A percentile compares a stretch with the other conserved stretches of the same genome.
phyloP scores from a whole-genome alignment of 768 basidiomycete genomes.

The Russula vinacea region DNA sequence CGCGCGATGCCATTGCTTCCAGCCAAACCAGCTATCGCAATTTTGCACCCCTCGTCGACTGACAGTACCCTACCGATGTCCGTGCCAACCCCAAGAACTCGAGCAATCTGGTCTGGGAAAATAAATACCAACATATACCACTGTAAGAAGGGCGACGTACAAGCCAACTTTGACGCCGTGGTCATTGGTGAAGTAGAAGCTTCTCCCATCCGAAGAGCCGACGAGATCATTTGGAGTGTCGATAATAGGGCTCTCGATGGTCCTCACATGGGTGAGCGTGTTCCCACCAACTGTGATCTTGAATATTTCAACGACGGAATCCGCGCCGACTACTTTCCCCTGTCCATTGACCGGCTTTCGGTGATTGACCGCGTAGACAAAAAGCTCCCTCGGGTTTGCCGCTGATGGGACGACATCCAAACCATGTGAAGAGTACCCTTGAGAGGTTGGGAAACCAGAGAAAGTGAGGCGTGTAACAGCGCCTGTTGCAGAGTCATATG shows the following conservation, averaged over 20 bases:
- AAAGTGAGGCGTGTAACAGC: slow-evolving; percentile 44
- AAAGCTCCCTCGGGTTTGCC: slow-evolving; percentile 48
- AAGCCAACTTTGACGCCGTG: slow-evolving; percentile 51
- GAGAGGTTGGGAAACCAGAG: slow-evolving; percentile 35
- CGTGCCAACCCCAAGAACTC: slow-evolving; percentile 19
- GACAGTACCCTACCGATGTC: slow-evolving; percentile 63
- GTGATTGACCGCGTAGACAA: slow-evolving; percentile 71
- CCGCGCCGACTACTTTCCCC: slow-evolving; percentile 53
- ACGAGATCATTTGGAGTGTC: slow-evolving; percentile 69
- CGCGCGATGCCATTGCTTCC: slow-evolving; percentile 60
- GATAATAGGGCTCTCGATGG: slow-evolving; percentile 54
- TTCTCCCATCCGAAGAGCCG: slow-evolving; percentile 60
- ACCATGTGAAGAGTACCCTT: slow-evolving; percentile 57
- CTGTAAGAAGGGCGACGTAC: slow-evolving; percentile 40
- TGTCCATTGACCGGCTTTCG: slow-evolving; percentile 47
- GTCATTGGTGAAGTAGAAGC: slow-evolving; percentile 72
- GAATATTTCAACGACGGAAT: slow-evolving; percentile 71
- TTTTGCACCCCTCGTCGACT: slow-evolving; percentile 59
- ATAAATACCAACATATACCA: background rate
- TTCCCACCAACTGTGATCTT: slow-evolving; percentile 47
- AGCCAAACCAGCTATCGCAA: slow-evolving; percentile 49
- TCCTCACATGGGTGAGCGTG: slow-evolving; percentile 51
- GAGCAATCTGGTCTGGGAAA: slow-evolving; percentile 9
- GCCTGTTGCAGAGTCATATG: slow-evolving; percentile 50
- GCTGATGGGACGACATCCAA: slow-evolving; percentile 64